Evolutionary conservation across 441 rosid genomes (phyloP).

Genomic region (Codiaeum variegatum): DNA sequence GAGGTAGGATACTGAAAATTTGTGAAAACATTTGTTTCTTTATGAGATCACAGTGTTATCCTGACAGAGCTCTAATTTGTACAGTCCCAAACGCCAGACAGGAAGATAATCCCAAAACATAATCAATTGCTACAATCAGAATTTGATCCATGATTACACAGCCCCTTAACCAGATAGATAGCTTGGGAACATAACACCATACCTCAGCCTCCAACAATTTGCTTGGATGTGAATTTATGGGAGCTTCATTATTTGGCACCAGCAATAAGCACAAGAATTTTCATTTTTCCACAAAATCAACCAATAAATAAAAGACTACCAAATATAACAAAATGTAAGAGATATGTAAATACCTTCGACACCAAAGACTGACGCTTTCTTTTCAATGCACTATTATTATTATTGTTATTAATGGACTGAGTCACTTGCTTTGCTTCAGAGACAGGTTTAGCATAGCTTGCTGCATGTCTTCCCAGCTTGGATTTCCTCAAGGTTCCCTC

Average conservation of each 20-base stretch:
- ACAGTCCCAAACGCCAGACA: no score
- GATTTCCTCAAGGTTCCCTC: constrained; percentile 46
- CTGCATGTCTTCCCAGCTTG: constrained; percentile 42
- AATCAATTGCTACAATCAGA: no score
- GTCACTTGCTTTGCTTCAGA: constrained; percentile 41
- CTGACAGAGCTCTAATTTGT: no score
- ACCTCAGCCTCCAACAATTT: constrained; percentile 45
- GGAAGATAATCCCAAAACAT: no score
- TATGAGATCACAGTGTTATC: no score
- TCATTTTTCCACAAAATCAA: constrained; percentile 7
- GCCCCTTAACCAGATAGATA: no score
- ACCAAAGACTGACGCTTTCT: constrained; percentile 47
- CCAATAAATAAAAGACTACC: not conserved
- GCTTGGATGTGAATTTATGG: constrained; percentile 29
- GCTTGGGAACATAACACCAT: constrained; percentile 12
- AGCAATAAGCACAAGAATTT: constrained; percentile 31
- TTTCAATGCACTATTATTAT: constrained; percentile 33
- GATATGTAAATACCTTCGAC: constrained; percentile 38
- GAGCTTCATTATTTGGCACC: constrained; percentile 41
- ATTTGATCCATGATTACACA: no score
- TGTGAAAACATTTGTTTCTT: no score
- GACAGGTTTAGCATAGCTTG: constrained; percentile 30
- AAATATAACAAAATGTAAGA: constrained; percentile 8
- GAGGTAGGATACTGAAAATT: no score
- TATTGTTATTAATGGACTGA: constrained; percentile 34